Evolutionary conservation across 1,139 yeast genomes (phyloP), one percentile per base, ranked within the genome.

Genomic region (Blastobotrys arbuscula): DNA sequence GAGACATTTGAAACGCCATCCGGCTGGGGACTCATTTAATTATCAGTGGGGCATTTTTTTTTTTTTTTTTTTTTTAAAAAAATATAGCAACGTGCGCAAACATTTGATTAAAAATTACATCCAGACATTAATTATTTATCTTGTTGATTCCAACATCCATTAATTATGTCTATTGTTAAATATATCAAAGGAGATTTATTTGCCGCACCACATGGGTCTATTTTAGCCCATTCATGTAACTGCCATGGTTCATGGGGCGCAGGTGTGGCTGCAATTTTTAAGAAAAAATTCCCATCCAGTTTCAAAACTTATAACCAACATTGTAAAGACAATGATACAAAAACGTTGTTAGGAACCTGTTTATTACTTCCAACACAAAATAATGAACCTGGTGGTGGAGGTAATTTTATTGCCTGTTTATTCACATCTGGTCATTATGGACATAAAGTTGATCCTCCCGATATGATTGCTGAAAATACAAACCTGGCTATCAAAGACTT

Each of bases 221-320:
- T 82, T 2, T 65, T 79, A 10, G 84, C 82, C 1, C 95, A 87
- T 62, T 82, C 95, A 0, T 87, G 95, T 61, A 87, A 87, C 60
- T 81, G 89, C 47, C 71, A 74, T 31, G 96, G 95, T 0, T 62
- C 74, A 0, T 87, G 96, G 96, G 94, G 95, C 3, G 92, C 86
- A 0, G 96, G 96, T 0, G 78, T 87, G 2, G 92, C 90, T 0
- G 70, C 70, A 1, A 70, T 65, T 8, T 79, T 84, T 61, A 70
- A 71, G 33, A 54, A 57, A 26, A 62, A 70, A 47, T 83, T 71
- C 60, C 87, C 86, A 1, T 59, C 68, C 1, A 73, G 87, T 1
- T 81, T 75, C 56, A 55, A 60, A 39, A 50, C 56, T 9, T 82
- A 84, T 61, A 65, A 65, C 15, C 58, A 68, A 0, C 76, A 78